Percentiles rank a stretch among this genome's conserved stretches.
These are phyloP conservation scores for Achaetomiella virescens DNA, from an alignment of 495 filamentous ascomycete genomes.

Conservation along the genomic window DNA sequence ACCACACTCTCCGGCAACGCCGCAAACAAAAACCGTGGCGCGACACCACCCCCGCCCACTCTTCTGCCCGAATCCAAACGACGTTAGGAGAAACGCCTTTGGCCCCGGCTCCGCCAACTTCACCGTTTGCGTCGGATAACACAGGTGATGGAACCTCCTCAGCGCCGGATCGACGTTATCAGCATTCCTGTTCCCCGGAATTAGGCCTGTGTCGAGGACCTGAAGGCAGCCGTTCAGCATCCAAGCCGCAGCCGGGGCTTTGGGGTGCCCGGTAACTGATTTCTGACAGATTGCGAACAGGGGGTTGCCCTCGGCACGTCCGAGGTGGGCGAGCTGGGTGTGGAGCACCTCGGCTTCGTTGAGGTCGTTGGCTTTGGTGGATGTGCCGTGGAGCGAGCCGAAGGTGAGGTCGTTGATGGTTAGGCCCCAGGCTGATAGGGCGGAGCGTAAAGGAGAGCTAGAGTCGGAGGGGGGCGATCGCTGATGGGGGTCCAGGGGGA, in stretches of 20 bases:
- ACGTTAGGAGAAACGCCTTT: constrained; percentile 89
- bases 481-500: constrained; percentile 75
- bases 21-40: constrained; percentile 83
- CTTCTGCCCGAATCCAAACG: constrained; percentile 96
- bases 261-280: constrained; percentile 89
- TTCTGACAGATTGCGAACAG: constrained; percentile 93
- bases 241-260: constrained; percentile 93
- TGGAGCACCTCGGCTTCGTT: constrained; percentile 91
- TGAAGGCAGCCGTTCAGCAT: constrained; percentile 95
- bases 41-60: constrained; percentile 87
- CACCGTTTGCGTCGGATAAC: constrained; percentile 74
- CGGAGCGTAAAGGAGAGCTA: constrained; percentile 82
- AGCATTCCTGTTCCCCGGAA: constrained; percentile 88
- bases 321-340: constrained; percentile 84
- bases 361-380: constrained; percentile 91
- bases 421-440: constrained; percentile 88
- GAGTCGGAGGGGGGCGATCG: constrained; percentile 37
- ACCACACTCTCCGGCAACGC: constrained; percentile 57
- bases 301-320: constrained; percentile 81
- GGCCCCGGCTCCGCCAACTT: constrained; percentile 75
- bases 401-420: constrained; percentile 90
- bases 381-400: constrained; percentile 92
- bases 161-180: constrained; percentile 88
- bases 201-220: constrained; percentile 75
- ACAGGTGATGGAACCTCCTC: constrained; percentile 87